Conservation (phyloP, 306 rosid genomes). For the Corylus avellana region DNA sequence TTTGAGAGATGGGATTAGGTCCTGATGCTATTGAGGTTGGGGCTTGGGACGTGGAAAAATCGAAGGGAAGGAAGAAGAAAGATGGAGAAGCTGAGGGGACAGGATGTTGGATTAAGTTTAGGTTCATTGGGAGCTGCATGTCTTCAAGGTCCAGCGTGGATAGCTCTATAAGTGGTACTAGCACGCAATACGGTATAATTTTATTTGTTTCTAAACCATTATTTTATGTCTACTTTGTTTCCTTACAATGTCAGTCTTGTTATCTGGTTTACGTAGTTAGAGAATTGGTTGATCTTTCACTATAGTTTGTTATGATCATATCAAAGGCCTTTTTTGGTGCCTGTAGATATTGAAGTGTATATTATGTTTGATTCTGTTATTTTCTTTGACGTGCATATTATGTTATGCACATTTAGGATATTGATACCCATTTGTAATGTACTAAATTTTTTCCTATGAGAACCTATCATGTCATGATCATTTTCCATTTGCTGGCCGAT, state of each 20-base stretch:
- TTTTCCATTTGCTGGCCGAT: conserved; percentile 1
- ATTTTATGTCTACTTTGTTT: not conserved
- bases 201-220: not conserved
- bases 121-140: conserved; percentile 45
- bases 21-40: conserved; percentile 22
- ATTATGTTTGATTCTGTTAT: not conserved
- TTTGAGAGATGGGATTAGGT: conserved; percentile 39
- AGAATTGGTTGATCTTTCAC: not conserved
- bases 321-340: not conserved
- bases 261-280: not conserved
- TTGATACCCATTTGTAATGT: not conserved
- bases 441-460: not conserved
- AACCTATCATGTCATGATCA: not conserved
- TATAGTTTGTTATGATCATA: not conserved
- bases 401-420: not conserved
- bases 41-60: conserved; percentile 23
- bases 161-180: conserved; percentile 24
- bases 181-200: conserved; percentile 33
- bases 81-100: conserved; percentile 21
- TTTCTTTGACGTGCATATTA: conserved; percentile 1
- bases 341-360: not conserved
- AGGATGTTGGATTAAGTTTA: conserved; percentile 46
- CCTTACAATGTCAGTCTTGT: not conserved
- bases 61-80: conserved; percentile 33
- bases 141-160: conserved; percentile 30